Percentiles rank a stretch among this genome's conserved stretches.
phyloP scores from a whole-genome alignment of 2,329 filamentous ascomycete genomes.

The Penicillium vulpinum region DNA sequence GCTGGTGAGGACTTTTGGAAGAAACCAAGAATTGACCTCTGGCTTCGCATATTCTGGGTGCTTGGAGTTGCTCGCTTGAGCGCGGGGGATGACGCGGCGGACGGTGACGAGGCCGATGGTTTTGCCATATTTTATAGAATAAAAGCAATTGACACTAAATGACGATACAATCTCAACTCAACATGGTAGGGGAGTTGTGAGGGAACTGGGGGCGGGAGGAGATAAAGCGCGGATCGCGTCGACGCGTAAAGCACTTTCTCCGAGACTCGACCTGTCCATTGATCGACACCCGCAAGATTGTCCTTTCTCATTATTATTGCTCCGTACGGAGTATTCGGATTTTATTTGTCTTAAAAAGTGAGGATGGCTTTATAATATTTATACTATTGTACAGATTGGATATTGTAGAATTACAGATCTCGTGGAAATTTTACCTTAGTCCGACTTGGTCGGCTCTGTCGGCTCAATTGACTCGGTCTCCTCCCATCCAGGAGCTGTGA shows the following conservation, averaged over 20 bases:
- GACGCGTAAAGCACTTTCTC: constrained; percentile 41
- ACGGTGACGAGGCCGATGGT: constrained; percentile 37
- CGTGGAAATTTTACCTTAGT: not conserved
- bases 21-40: constrained; percentile 75
- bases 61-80: constrained; percentile 45
- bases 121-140: constrained; percentile 35
- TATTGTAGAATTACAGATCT: constrained; percentile 13
- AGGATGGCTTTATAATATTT: constrained; percentile 1
- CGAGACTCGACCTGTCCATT: constrained; percentile 13
- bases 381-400: constrained; percentile 10
- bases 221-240: constrained; percentile 35
- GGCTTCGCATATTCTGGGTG: constrained; percentile 56
- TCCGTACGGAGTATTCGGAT: no score
- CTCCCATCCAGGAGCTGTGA: constrained; percentile 55
- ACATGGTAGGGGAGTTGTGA: not conserved
- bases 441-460: constrained; percentile 9
- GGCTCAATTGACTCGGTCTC: constrained; percentile 24
- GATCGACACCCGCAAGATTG: constrained; percentile 2
- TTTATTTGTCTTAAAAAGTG: not conserved
- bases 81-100: constrained; percentile 35
- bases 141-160: not conserved
- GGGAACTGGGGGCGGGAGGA: constrained; percentile 6
- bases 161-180: not conserved
- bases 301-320: not conserved
- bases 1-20: constrained; percentile 63